Evolutionary conservation across 805 yeast species (phyloP), one percentile per base, ranked within the genome.

Genomic region (Wickerhamomyces queroliae): DNA sequence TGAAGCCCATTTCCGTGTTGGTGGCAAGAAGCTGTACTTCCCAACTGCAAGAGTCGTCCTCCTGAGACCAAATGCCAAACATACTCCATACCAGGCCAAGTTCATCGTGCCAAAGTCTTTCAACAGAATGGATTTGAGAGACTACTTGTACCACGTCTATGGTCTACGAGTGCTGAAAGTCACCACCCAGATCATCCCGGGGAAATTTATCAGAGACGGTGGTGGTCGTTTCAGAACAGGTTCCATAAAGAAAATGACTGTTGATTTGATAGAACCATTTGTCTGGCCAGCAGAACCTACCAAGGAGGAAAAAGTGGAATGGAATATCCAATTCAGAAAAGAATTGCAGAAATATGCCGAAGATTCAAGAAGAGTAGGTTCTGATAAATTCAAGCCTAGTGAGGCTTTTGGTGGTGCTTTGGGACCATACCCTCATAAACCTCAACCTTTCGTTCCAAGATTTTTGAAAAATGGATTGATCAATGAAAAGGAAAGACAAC

Each of bases 51-150:
- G 91, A 45, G 70, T 91, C 28, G 77, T 85, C 37, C 68, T 91
- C 24, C 65, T 93, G 46, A 76, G 95, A 57, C 96, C 97, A 32
- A 85, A 85, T 55, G 96, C 98, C n/a, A 86, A 86, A 56, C 95
- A 87, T 63, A 85, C 96, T 0, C 99, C 99, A 35, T 90, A 85
- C 65, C 97, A 89, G 63, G 98, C 98, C 36, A 89, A 88, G 61
- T 93, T 93, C 63, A 78, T 86, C 47, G 99, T 95, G 16, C 99
- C 99, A 13, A 78, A 84, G 56, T 78, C 86, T 40, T 90, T 93
- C 72, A 93, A 93, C 69, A 91, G 90, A 61, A 70, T 93, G 66
- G 98, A 91, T 61, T 71, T 93, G 45, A 78, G 99, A 61, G 99
- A 93, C 65, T 93, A 93, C 58, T 70, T 93, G 46, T 93, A 80